Evolutionary conservation across 805 yeast genomes (phyloP).

Genomic region (Hanseniaspora guilliermondii): DNA sequence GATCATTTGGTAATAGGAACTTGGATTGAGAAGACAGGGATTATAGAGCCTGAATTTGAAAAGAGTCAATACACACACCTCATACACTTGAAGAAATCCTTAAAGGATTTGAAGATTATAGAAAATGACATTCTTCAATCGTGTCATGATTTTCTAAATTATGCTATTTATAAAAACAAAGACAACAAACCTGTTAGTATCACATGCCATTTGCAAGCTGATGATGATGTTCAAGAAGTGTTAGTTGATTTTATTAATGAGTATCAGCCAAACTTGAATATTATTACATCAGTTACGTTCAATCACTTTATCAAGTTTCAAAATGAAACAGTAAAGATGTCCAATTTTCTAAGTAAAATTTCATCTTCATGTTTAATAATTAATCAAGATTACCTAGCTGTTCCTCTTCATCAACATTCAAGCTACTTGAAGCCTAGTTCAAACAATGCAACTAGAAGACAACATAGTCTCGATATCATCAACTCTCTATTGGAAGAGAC

Average conservation of each 20-base stretch:
- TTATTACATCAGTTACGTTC: conserved; percentile 27
- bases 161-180: conserved; percentile 1
- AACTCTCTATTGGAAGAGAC: conserved; percentile 1
- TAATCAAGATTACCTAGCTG: conserved; percentile 10
- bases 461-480: neutral
- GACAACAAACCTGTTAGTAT: conserved; percentile 22
- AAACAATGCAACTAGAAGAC: neutral
- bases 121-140: conserved; percentile 5
- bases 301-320: conserved; percentile 28
- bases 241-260: conserved; percentile 20
- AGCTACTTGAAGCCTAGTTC: neutral
- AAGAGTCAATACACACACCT: conserved; percentile 14
- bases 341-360: conserved; percentile 15
- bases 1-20: conserved; percentile 52
- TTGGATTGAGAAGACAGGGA: conserved; percentile 29
- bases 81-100: neutral
- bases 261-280: conserved; percentile 24
- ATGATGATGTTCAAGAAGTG: conserved; percentile 20
- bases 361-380: conserved; percentile 5
- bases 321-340: conserved; percentile 27
- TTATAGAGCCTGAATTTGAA: conserved; percentile 18
- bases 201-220: conserved; percentile 25
- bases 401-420: neutral
- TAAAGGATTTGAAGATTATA: neutral
- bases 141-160: conserved; percentile 11